Evolutionary conservation across 495 filamentous ascomycete genomes (phyloP).

Genomic region (Penicillium angulare): DNA sequence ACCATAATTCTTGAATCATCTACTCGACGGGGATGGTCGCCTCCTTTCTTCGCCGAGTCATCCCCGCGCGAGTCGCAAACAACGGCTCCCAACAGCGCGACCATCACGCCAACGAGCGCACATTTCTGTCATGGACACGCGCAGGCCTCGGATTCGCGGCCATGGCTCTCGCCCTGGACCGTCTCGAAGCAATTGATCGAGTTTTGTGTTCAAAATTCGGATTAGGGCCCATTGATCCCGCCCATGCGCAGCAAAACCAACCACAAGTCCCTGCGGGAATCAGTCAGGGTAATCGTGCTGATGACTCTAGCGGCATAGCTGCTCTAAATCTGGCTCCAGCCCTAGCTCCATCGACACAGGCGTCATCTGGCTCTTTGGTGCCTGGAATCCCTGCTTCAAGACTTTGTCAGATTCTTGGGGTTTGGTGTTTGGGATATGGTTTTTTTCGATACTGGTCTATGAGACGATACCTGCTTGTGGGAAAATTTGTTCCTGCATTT

Average conservation of each 20-base stretch:
- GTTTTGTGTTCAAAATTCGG: constrained; percentile 10
- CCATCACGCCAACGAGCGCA: constrained; percentile 54
- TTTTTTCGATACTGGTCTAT: constrained; percentile 30
- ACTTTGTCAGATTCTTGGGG: constrained; percentile 24
- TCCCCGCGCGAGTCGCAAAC: constrained; percentile 28
- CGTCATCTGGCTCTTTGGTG: too few relatives aligned
- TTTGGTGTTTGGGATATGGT: constrained; percentile 31
- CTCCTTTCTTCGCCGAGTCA: constrained; percentile 26
- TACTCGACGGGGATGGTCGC: too few relatives aligned
- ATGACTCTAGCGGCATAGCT: too few relatives aligned
- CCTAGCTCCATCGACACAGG: too few relatives aligned
- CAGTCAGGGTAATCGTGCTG: too few relatives aligned
- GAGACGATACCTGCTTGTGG: constrained; percentile 21
- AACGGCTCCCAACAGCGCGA: constrained; percentile 43
- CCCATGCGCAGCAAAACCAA: neutral
- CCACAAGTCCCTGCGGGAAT: too few relatives aligned
- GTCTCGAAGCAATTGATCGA: constrained; percentile 27
- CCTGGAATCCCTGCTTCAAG: constrained; percentile 16
- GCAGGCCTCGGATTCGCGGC: constrained; percentile 50
- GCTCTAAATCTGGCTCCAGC: too few relatives aligned
- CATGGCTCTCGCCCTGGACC: constrained; percentile 48
- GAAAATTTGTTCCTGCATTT: constrained; percentile 30
- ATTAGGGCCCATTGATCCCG: neutral
- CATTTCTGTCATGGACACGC: constrained; percentile 54
- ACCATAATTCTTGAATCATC: too few relatives aligned